phyloP scores from a whole-genome alignment of 2,329 filamentous ascomycete genomes.

The Penicillium sp. region DNA sequence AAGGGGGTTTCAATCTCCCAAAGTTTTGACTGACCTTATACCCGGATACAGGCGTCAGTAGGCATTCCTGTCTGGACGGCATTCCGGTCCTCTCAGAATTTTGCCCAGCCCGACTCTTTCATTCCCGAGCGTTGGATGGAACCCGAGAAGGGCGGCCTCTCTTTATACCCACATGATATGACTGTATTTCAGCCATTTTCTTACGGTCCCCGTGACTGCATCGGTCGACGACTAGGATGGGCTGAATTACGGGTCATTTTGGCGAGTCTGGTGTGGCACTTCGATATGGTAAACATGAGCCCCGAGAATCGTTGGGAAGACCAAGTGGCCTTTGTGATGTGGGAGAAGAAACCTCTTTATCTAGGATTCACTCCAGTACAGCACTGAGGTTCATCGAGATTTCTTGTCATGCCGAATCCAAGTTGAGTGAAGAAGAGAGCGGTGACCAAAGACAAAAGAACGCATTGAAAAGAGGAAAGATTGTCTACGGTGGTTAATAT shows the following conservation, averaged over 20 bases:
- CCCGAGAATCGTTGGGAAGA: not conserved
- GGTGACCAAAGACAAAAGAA: too few species aligned
- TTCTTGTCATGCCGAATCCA: too few species aligned
- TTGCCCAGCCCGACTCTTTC: not conserved
- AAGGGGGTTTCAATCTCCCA: not conserved
- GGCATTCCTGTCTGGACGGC: not conserved
- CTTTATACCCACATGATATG: not conserved
- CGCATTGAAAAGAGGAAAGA: too few species aligned
- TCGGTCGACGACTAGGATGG: conserved; percentile 4
- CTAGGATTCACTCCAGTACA: not conserved
- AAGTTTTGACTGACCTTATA: not conserved
- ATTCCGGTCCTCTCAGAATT: not conserved
- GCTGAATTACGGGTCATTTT: conserved; percentile 2
- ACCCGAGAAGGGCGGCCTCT: not conserved
- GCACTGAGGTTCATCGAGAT: too few species aligned
- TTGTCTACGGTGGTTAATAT: too few species aligned
- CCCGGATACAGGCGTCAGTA: not conserved
- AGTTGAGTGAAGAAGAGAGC: too few species aligned
- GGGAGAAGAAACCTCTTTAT: conserved; percentile 1
- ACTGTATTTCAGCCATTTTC: conserved; percentile 2
- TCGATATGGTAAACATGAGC: not conserved
- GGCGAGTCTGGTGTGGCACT: not conserved
- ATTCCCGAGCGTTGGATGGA: conserved; percentile 7
- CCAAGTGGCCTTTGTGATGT: not conserved
- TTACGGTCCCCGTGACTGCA: not conserved